phyloP scores from a whole-genome alignment of 75 land plant species.

The Adiantum capillusveneris region DNA sequence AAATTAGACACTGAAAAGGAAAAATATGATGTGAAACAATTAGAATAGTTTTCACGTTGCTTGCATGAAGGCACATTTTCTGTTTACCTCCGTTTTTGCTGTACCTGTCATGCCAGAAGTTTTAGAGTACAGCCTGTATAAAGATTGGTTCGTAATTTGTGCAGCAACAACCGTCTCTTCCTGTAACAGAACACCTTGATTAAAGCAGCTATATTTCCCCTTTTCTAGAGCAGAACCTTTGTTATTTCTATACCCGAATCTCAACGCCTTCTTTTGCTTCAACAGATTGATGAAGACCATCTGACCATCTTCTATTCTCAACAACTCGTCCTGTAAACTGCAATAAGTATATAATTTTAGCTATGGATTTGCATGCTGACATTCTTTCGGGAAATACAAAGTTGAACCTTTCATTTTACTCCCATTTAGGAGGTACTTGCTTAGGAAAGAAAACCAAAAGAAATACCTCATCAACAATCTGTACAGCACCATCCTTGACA shows the following conservation, averaged over 20 bases:
- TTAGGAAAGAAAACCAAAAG: too few relatives aligned
- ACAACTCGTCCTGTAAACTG: constrained; percentile 97
- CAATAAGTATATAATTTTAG: too few relatives aligned
- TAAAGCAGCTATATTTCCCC: neutral
- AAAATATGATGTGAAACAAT: too few relatives aligned
- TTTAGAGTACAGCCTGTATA: constrained; percentile 95
- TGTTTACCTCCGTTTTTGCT: constrained; percentile 93
- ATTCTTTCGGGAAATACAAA: too few relatives aligned
- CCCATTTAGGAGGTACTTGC: too few relatives aligned
- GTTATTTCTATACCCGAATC: constrained; percentile 48
- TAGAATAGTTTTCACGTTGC: too few relatives aligned
- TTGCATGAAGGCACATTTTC: too few relatives aligned
- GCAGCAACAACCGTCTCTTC: constrained; percentile 91
- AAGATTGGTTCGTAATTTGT: constrained; percentile 93
- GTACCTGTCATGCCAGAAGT: constrained; percentile 99
- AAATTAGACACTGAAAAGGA: too few relatives aligned
- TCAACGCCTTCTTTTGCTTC: constrained; percentile 95
- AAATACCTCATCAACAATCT: constrained; percentile 91
- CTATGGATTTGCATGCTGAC: too few relatives aligned
- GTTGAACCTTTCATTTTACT: too few relatives aligned
- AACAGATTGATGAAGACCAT: constrained; percentile 98
- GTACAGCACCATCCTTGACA: constrained; percentile 85
- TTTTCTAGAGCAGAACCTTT: neutral
- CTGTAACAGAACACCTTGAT: constrained; percentile 23
- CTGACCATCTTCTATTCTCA: constrained; percentile 95